phyloP scores from a whole-genome alignment of 371 early-diverging fungal genomes.

The Mucor mucedo region DNA sequence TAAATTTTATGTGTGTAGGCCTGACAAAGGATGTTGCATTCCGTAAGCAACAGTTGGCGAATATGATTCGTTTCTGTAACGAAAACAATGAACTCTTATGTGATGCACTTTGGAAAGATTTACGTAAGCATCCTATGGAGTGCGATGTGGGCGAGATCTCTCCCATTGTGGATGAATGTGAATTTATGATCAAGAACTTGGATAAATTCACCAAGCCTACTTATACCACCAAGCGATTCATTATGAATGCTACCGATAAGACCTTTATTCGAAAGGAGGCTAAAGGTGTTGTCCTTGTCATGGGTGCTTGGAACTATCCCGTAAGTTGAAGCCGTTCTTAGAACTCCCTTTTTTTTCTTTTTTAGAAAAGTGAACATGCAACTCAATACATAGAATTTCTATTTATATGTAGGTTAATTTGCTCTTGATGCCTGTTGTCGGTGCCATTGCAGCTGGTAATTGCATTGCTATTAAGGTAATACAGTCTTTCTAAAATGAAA shows the following conservation, averaged over 20 bases:
- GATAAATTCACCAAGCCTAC: constrained; percentile 41
- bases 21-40: constrained; percentile 63
- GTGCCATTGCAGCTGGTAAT: constrained; percentile 94
- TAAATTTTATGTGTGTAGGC: constrained; percentile 24
- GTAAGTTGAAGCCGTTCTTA: constrained; percentile 31
- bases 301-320: constrained; percentile 94
- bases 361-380: too few species aligned
- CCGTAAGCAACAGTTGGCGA: constrained; percentile 79
- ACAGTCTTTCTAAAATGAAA: not conserved
- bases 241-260: constrained; percentile 47
- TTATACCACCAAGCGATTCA: constrained; percentile 34
- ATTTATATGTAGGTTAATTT: constrained; percentile 52
- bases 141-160: constrained; percentile 63
- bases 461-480: constrained; percentile 76
- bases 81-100: constrained; percentile 68
- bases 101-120: constrained; percentile 75
- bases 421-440: constrained; percentile 74
- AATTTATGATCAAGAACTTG: constrained; percentile 54
- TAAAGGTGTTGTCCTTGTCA: constrained; percentile 76
- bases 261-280: constrained; percentile 68
- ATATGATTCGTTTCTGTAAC: constrained; percentile 62
- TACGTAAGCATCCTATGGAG: constrained; percentile 64
- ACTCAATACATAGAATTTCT: too few species aligned
- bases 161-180: constrained; percentile 71
- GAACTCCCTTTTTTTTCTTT: too few species aligned